Conservation (phyloP, 305 asterid genomes). For the Fraxinus nigra region DNA sequence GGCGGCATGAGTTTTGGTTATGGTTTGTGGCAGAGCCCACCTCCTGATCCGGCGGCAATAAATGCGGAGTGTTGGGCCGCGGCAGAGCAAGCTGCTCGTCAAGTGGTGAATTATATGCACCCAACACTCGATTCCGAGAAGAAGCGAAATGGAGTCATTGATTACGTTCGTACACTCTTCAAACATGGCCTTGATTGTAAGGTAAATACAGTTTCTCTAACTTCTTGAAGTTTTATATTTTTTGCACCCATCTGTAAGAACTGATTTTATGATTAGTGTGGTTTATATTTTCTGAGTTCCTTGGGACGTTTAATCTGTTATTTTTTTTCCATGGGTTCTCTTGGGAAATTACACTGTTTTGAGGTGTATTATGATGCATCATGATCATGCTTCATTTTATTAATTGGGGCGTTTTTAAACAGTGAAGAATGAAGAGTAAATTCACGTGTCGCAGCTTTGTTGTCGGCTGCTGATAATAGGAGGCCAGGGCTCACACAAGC, state of each 20-base stretch:
- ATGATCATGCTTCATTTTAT: not conserved
- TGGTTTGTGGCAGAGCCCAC: slow-evolving; percentile 17
- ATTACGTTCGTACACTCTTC: slow-evolving; percentile 69
- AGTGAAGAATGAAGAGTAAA: not conserved
- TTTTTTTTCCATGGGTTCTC: not conserved
- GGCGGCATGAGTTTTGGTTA: slow-evolving; percentile 16
- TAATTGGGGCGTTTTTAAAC: not conserved
- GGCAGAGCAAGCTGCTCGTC: slow-evolving; percentile 56
- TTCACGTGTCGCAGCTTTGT: not conserved
- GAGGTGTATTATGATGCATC: not conserved
- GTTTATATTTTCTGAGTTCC: slow-evolving; percentile 19
- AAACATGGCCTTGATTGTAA: slow-evolving; percentile 54
- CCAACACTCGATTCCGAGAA: slow-evolving; percentile 89
- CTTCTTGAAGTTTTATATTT: not conserved
- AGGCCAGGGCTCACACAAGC: not conserved
- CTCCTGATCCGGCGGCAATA: slow-evolving; percentile 56
- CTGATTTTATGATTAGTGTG: slow-evolving; percentile 1
- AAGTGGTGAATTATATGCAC: slow-evolving; percentile 67
- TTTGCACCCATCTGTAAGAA: not conserved
- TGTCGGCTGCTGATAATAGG: not conserved
- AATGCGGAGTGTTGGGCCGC: slow-evolving; percentile 42
- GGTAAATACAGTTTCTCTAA: slow-evolving; percentile 38
- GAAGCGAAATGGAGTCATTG: slow-evolving; percentile 67
- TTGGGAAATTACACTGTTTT: not conserved
- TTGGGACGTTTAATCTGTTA: slow-evolving; percentile 5